A percentile compares a stretch with the other conserved stretches of the same genome.
Conservation (phyloP, 2,329 filamentous ascomycete species). For the Fusarium newnesense region DNA sequence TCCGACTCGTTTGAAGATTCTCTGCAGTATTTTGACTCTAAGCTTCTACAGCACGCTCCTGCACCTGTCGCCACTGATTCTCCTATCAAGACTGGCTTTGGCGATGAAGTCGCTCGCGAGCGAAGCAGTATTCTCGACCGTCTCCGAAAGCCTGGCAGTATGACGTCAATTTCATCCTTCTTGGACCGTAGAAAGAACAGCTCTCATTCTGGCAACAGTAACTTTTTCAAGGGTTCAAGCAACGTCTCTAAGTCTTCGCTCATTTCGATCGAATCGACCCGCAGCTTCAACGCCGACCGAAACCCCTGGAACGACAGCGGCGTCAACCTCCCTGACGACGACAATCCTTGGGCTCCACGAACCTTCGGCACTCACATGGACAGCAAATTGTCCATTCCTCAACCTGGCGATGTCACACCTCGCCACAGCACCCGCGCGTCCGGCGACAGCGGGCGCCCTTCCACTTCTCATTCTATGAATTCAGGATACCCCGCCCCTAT, state of each 20-base stretch:
- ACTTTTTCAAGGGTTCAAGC: constrained; percentile 91
- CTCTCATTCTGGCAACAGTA: constrained; percentile 81
- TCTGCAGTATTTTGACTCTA: constrained; percentile 95
- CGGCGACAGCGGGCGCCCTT: constrained; percentile 90
- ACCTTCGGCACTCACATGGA: constrained; percentile 73
- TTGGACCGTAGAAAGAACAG: constrained; percentile 95
- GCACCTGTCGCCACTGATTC: constrained; percentile 84
- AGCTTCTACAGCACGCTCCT: constrained; percentile 92
- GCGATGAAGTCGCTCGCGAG: constrained; percentile 81
- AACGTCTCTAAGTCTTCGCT: constrained; percentile 95
- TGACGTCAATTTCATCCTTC: constrained; percentile 95
- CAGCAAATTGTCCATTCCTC: constrained; percentile 71
- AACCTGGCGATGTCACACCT: constrained; percentile 84
- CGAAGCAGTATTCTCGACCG: constrained; percentile 88
- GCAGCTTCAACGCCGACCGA: constrained; percentile 88
- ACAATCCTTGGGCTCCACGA: constrained; percentile 72
- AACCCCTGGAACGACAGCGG: constrained; percentile 99
- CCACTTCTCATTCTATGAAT: constrained; percentile 93
- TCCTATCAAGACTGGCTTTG: constrained; percentile 85
- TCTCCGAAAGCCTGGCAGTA: constrained; percentile 92
- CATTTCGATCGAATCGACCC: constrained; percentile 93
- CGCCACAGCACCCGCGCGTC: constrained; percentile 86
- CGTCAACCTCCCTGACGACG: constrained; percentile 91
- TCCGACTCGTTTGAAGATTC: constrained; percentile 99
- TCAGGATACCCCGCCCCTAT: constrained; percentile 95